These are phyloP conservation scores for Conringia planisiliqua DNA, from an alignment of 345 rosid genomes.

Conservation along the genomic window DNA sequence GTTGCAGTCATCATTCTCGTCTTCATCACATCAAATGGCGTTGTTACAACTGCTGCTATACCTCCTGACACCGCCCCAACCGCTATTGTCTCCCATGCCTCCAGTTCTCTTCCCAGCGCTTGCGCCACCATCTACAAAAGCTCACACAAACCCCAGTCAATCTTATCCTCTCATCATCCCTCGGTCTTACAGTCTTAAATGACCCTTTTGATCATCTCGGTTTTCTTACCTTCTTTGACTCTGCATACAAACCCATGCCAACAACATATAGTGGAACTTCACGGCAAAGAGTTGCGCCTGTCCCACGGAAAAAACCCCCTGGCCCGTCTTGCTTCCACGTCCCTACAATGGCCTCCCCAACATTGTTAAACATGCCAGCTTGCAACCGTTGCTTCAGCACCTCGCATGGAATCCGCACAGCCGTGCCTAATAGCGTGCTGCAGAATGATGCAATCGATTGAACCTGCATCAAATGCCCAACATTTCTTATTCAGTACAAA, in stretches of 20 bases:
- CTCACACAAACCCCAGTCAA: neutral
- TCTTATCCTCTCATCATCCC: neutral
- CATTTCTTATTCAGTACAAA: neutral
- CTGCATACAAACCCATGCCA: conserved; percentile 88
- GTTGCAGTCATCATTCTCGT: conserved; percentile 99
- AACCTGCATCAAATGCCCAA: conserved; percentile 49
- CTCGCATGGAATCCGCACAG: conserved; percentile 93
- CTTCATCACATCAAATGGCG: conserved; percentile 98
- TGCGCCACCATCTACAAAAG: conserved; percentile 61
- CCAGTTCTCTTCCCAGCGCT: conserved; percentile 72
- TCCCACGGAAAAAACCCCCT: conserved; percentile 93
- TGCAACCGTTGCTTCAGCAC: conserved; percentile 97
- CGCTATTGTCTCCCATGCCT: conserved; percentile 83
- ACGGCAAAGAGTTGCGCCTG: conserved; percentile 93
- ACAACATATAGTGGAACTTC: conserved; percentile 97
- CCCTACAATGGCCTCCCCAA: conserved; percentile 84
- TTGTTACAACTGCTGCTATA: conserved; percentile 79
- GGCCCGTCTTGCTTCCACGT: conserved; percentile 96
- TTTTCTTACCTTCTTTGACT: conserved; percentile 80
- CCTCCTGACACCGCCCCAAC: conserved; percentile 98
- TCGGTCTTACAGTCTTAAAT: neutral
- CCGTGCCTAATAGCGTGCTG: conserved; percentile 92
- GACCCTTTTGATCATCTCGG: neutral
- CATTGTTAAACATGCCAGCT: conserved; percentile 85
- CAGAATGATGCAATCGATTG: conserved; percentile 94